Percentiles rank a stretch among this genome's conserved stretches.
Evolutionary conservation across 305 asterid genomes (phyloP).

Genomic region (Andrographis paniculata): DNA sequence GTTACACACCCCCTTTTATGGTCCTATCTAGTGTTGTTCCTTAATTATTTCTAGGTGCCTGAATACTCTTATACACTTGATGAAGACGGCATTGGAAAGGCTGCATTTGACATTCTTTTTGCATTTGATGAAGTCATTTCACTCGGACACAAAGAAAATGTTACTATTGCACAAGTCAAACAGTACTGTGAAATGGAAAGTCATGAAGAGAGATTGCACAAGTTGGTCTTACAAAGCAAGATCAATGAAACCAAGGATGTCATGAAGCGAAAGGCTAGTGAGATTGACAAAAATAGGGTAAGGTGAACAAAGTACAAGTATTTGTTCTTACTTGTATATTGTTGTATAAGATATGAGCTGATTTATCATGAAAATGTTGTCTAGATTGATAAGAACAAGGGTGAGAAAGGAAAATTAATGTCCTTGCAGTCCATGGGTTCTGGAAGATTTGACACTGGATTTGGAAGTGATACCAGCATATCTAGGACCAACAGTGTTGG

Average conservation of each 20-base stretch:
- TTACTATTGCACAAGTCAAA: slow-evolving; percentile 78
- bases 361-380: slow-evolving; percentile 12
- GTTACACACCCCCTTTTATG: neutral
- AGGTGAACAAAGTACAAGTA: slow-evolving; percentile 7
- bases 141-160: slow-evolving; percentile 84
- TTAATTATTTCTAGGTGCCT: slow-evolving; percentile 58
- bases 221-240: slow-evolving; percentile 70
- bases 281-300: slow-evolving; percentile 88
- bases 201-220: slow-evolving; percentile 81
- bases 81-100: slow-evolving; percentile 74
- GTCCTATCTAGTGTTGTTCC: slow-evolving; percentile 10
- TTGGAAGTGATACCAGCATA: slow-evolving; percentile 42
- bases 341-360: slow-evolving; percentile 9
- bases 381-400: slow-evolving; percentile 47
- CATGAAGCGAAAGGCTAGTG: slow-evolving; percentile 83
- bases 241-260: slow-evolving; percentile 77
- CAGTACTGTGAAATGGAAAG: slow-evolving; percentile 97
- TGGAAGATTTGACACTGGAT: slow-evolving; percentile 43
- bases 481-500: slow-evolving; percentile 26
- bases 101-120: slow-evolving; percentile 74
- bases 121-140: slow-evolving; percentile 87
- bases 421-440: slow-evolving; percentile 52
- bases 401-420: slow-evolving; percentile 47
- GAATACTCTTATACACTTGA: slow-evolving; percentile 75
- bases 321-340: slow-evolving; percentile 8